phyloP scores from a whole-genome alignment of 495 filamentous ascomycete genomes.

The Xylaria scruposa region DNA sequence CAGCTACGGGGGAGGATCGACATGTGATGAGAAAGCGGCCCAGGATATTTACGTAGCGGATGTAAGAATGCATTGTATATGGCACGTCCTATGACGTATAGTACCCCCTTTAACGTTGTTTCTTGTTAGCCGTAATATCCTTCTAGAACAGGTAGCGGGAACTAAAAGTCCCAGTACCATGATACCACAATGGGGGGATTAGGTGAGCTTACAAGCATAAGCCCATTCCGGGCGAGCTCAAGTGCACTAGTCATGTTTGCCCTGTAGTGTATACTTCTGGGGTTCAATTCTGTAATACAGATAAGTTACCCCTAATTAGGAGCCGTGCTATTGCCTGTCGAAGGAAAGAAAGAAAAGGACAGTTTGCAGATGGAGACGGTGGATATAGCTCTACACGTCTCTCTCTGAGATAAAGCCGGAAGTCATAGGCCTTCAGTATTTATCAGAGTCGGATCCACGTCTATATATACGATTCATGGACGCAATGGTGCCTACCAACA shows the following conservation, averaged over 20 bases:
- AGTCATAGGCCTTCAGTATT: not conserved
- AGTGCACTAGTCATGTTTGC: not conserved
- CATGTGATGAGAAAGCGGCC: constrained; percentile 42
- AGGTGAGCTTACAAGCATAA: constrained; percentile 15
- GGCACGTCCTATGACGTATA: not conserved
- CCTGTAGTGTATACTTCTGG: not conserved
- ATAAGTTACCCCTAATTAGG: not conserved
- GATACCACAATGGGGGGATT: not conserved
- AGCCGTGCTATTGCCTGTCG: not conserved
- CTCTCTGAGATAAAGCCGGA: not conserved
- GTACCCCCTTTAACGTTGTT: not conserved
- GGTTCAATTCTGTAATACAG: not conserved
- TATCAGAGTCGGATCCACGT: not conserved
- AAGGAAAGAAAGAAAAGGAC: not conserved
- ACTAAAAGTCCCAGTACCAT: not conserved
- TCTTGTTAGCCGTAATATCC: not conserved
- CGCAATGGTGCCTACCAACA: not conserved
- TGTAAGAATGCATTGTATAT: constrained; percentile 53
- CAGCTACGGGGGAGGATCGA: constrained; percentile 38
- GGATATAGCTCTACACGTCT: not conserved
- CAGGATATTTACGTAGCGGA: constrained; percentile 52
- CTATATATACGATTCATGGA: not conserved
- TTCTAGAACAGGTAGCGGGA: not conserved
- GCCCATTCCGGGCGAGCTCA: constrained; percentile 16
- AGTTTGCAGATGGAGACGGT: not conserved